Percentiles rank a stretch among this genome's conserved stretches.
Conservation (phyloP, 140 eudicot species). For the Senecio squalidus region DNA sequence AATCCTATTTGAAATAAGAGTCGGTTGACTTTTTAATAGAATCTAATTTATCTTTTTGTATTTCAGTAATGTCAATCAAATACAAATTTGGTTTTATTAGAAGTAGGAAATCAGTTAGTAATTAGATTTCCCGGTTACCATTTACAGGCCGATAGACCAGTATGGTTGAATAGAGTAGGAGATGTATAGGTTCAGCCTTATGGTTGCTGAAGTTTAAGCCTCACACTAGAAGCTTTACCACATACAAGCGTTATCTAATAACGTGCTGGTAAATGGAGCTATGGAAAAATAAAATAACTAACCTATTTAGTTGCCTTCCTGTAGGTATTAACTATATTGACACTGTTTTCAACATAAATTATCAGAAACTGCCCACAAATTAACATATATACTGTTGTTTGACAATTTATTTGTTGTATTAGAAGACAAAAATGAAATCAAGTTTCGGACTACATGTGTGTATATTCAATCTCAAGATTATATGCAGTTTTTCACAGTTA, state of each 20-base stretch:
- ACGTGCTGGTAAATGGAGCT: neutral
- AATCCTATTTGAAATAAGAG: too few relatives aligned
- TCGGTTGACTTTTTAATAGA: too few relatives aligned
- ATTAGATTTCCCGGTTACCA: too few relatives aligned
- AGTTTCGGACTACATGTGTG: neutral
- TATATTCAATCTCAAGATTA: neutral
- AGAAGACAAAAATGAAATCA: neutral
- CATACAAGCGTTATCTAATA: neutral
- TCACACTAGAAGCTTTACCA: neutral
- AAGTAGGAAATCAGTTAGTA: too few relatives aligned
- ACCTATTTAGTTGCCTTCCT: neutral
- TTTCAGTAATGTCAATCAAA: too few relatives aligned
- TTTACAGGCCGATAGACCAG: too few relatives aligned
- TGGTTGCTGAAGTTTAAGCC: too few relatives aligned
- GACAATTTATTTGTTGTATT: neutral
- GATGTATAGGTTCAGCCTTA: neutral
- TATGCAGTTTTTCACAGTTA: neutral
- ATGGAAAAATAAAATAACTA: neutral
- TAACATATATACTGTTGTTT: neutral
- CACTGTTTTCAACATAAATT: neutral
- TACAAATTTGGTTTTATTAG: too few relatives aligned
- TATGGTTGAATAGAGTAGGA: neutral
- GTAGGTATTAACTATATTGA: neutral
- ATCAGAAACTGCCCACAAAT: neutral
- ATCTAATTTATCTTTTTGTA: too few relatives aligned